These are phyloP conservation scores for Trichoderma sp. DNA, from an alignment of 2,329 filamentous ascomycete genomes.

Conservation along the genomic window DNA sequence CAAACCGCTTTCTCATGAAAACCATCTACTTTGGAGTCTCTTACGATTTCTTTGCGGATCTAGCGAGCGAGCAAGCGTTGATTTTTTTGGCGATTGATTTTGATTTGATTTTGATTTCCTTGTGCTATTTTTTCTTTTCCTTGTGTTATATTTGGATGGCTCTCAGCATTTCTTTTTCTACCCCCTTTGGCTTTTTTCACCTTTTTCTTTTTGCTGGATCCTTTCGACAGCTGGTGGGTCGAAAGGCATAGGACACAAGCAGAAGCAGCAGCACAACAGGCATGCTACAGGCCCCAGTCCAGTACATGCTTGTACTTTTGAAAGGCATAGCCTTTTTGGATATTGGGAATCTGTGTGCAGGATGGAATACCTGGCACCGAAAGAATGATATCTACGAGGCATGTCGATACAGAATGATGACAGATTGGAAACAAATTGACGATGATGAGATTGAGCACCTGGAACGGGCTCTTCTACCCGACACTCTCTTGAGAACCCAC, in stretches of 20 bases:
- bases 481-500: constrained; percentile 18
- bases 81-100: constrained; percentile 31
- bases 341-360: constrained; percentile 18
- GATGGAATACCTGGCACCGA: constrained; percentile 1
- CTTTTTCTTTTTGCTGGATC: background rate
- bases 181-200: background rate
- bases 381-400: constrained; percentile 7
- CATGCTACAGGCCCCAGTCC: constrained; percentile 20
- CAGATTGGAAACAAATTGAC: constrained; percentile 13
- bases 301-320: constrained; percentile 10
- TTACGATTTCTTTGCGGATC: constrained; percentile 34
- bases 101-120: constrained; percentile 19
- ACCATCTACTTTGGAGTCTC: constrained; percentile 31
- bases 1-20: constrained; percentile 31
- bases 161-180: background rate
- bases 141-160: constrained; percentile 15
- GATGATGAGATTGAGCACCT: constrained; percentile 16
- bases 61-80: constrained; percentile 38
- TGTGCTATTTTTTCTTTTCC: constrained; percentile 19
- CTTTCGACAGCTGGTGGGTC: constrained; percentile 7
- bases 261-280: constrained; percentile 18
- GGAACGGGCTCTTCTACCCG: constrained; percentile 10
- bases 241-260: constrained; percentile 16
- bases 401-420: constrained; percentile 18
- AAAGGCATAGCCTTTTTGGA: constrained; percentile 18